These are phyloP conservation scores for Catharanthus roseus DNA, from an alignment of 257 asterid genomes.

Conservation along the genomic window DNA sequence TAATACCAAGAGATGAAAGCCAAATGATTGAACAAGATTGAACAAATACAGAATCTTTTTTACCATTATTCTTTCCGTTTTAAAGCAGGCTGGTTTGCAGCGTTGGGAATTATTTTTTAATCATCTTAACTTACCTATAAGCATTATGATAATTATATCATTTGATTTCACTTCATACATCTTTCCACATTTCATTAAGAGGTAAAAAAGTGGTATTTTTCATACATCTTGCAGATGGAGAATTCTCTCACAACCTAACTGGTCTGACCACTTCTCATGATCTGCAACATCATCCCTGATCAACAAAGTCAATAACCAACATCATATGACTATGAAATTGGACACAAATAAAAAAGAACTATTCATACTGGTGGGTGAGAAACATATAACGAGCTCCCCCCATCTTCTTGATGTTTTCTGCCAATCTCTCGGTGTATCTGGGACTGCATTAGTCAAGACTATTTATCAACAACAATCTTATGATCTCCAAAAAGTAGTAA, in stretches of 20 bases:
- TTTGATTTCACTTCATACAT: too few species aligned
- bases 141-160: neutral
- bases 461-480: neutral
- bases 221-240: constrained; percentile 49
- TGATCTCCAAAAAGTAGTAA: neutral
- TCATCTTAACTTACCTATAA: neutral
- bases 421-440: constrained; percentile 45
- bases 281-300: constrained; percentile 74
- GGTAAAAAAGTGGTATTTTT: neutral
- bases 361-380: constrained; percentile 61
- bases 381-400: constrained; percentile 76
- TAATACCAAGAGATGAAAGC: neutral
- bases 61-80: neutral
- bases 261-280: constrained; percentile 67
- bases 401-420: constrained; percentile 46
- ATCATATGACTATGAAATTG: neutral
- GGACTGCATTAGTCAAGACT: constrained; percentile 42
- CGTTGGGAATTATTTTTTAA: neutral
- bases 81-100: neutral
- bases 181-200: neutral
- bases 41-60: neutral
- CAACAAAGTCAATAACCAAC: constrained; percentile 5
- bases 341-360: neutral
- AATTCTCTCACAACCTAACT: constrained; percentile 52
- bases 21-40: neutral